Percentiles rank a stretch among this genome's conserved stretches.
phyloP scores from a whole-genome alignment of 805 yeast species.

The Wickerhamomyces ciferrii region DNA sequence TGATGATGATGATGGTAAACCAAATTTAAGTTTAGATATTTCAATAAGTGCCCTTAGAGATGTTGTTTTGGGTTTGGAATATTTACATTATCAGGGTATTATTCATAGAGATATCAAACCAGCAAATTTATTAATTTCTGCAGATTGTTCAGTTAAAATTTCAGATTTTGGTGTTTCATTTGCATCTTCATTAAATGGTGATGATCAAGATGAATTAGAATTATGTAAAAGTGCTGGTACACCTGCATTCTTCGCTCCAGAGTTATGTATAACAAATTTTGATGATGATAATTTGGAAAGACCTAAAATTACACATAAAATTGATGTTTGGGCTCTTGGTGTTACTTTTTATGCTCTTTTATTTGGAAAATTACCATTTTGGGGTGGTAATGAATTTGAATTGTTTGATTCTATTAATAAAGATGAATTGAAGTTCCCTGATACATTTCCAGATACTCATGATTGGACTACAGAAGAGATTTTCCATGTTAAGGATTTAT shows the following conservation, averaged over 20 bases:
- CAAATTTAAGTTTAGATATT: conserved; percentile 61
- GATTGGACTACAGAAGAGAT: conserved; percentile 33
- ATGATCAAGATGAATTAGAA: conserved; percentile 66
- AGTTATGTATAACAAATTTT: conserved; percentile 57
- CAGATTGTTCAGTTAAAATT: conserved; percentile 75
- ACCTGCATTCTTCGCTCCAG: conserved; percentile 96
- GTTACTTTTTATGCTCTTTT: conserved; percentile 84
- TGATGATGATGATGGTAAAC: conserved; percentile 40
- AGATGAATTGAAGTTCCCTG: conserved; percentile 55
- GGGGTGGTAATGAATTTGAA: conserved; percentile 81
- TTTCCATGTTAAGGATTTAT: conserved; percentile 45
- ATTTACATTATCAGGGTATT: conserved; percentile 83
- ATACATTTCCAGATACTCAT: conserved; percentile 37
- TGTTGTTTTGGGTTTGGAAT: conserved; percentile 83
- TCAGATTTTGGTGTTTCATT: conserved; percentile 97
- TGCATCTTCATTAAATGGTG: conserved; percentile 38
- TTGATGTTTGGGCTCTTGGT: conserved; percentile 98
- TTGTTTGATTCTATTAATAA: conserved; percentile 77
- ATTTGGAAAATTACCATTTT: conserved; percentile 86
- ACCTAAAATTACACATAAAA: conserved; percentile 67
- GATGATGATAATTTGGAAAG: conserved; percentile 17
- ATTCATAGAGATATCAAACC: conserved; percentile 96
- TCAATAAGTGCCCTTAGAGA: conserved; percentile 75
- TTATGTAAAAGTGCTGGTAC: conserved; percentile 96
- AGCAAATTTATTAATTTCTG: conserved; percentile 73